These are phyloP conservation scores for Trametes elegans DNA, from an alignment of 768 basidiomycete genomes.

Conservation along the genomic window DNA sequence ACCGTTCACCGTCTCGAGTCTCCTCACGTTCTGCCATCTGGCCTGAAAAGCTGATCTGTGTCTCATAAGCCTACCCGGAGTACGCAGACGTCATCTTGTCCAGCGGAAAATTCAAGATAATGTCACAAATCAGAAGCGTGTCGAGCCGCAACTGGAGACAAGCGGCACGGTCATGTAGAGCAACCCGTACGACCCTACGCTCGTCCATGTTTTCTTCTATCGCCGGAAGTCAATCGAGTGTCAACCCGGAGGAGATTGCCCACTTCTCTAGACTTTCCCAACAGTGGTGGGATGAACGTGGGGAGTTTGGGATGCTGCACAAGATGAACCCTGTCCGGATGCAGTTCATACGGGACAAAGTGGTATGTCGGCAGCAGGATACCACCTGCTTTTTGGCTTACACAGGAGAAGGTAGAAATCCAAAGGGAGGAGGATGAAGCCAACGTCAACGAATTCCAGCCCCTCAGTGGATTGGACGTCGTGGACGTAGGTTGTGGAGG, in stretches of 20 bases:
- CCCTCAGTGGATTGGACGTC: conserved; percentile 65
- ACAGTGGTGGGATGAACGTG: conserved; percentile 95
- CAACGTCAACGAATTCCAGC: conserved; percentile 30
- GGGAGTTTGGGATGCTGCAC: conserved; percentile 87
- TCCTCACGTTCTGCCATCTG: no score
- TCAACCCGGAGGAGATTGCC: conserved; percentile 80
- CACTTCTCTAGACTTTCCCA: conserved; percentile 87
- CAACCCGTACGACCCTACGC: no score
- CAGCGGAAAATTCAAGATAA: no score
- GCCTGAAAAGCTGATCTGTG: no score
- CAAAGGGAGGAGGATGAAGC: conserved; percentile 52
- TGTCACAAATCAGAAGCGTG: no score
- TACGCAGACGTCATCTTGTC: no score
- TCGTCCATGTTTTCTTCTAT: neutral
- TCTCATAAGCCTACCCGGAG: no score
- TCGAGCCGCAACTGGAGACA: no score
- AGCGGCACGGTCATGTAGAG: no score
- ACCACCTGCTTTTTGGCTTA: neutral
- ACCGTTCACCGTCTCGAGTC: no score
- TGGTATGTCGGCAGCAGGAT: conserved; percentile 30
- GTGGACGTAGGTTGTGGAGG: conserved; percentile 97
- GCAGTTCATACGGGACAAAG: conserved; percentile 76
- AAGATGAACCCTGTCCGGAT: conserved; percentile 93
- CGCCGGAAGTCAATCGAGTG: conserved; percentile 35
- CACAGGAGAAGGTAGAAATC: conserved; percentile 40